phyloP scores from a whole-genome alignment of 1,284 basidiomycete species.

The Paramarasmius palmivorus region DNA sequence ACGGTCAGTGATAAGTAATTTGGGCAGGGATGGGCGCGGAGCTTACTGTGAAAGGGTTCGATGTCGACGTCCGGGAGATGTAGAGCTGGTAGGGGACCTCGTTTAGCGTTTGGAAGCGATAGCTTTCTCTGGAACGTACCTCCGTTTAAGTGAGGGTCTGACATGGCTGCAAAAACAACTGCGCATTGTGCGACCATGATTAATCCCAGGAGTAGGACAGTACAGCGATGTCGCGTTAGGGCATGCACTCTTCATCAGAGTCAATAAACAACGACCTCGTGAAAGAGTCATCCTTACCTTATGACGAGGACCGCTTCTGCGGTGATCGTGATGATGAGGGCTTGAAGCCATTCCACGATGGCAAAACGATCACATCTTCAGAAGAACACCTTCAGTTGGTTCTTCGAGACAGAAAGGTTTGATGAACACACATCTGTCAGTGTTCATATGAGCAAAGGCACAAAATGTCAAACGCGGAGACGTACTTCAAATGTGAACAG shows the following conservation, averaged over 20 bases:
- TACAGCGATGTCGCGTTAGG: neutral
- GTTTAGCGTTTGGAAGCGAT: neutral
- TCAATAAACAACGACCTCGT: neutral
- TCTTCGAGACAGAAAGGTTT: neutral
- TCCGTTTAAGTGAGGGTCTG: constrained; percentile 20
- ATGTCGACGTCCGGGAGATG: constrained; percentile 20
- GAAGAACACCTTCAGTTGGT: neutral
- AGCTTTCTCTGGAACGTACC: constrained; percentile 14
- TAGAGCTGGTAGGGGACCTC: constrained; percentile 17
- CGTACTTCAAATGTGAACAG: constrained; percentile 24
- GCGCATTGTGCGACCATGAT: constrained; percentile 22
- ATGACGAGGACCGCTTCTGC: constrained; percentile 26
- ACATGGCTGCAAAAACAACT: constrained; percentile 29
- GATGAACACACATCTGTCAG: neutral
- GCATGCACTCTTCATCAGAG: constrained; percentile 6
- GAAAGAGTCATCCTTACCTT: constrained; percentile 15
- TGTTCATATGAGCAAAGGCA: neutral
- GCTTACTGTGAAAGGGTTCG: constrained; percentile 27
- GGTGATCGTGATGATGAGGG: constrained; percentile 25
- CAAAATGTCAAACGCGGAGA: neutral
- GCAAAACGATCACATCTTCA: constrained; percentile 28
- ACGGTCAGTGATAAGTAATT: neutral
- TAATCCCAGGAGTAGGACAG: constrained; percentile 16
- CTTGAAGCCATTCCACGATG: constrained; percentile 29
- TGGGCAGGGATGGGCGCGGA: neutral